Evolutionary conservation across 306 rosid genomes (phyloP), one percentile per base, ranked within the genome.

Genomic region (Cucurbita maxima): DNA sequence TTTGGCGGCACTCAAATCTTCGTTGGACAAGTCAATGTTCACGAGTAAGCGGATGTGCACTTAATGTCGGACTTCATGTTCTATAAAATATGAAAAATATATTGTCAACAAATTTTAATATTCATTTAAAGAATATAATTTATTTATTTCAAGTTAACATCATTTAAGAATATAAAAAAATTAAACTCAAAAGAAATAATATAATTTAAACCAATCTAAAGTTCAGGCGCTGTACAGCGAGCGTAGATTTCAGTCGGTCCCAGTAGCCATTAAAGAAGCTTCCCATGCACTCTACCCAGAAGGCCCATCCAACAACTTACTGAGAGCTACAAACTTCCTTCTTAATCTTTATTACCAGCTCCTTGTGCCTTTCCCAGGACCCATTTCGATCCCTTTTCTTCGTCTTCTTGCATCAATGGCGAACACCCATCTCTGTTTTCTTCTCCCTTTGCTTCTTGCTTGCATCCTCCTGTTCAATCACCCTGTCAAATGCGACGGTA

Each of bases 401-500:
- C 18, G 38, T 36, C 58, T 71, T 47, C 58, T 30, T 36, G 52
- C 63, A 72, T 38, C 64, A 72, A 72, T 72, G 76, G 60, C 51
- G 63, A 52, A 37, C 14, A 5, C 51, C 15, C 47, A 44, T 4
- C 60, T 72, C 64, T 18, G 52, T 72, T 72, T 72, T 72, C 52
- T 72, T 36, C 36, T 72, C 47, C 38, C 76, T 7, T 10, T 72
- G 60, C 76, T 72, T 10, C 76, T 72, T 11, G 76, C 76, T 10
- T 72, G 8, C 76, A 54, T 72, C 13, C 16, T 72, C 63, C 10
- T 72, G 0, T 38, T 51, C 14, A 54, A 72, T 72, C 76, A 8
- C 51, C 63, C 51, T 8, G 76, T 38, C 63, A 36, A 55, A 37
- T 72, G 76, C 25, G 76, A 72, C 22, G 64, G 76, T 72, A 72